phyloP scores from a whole-genome alignment of 495 filamentous ascomycete species.

The Tuber melanosporum region DNA sequence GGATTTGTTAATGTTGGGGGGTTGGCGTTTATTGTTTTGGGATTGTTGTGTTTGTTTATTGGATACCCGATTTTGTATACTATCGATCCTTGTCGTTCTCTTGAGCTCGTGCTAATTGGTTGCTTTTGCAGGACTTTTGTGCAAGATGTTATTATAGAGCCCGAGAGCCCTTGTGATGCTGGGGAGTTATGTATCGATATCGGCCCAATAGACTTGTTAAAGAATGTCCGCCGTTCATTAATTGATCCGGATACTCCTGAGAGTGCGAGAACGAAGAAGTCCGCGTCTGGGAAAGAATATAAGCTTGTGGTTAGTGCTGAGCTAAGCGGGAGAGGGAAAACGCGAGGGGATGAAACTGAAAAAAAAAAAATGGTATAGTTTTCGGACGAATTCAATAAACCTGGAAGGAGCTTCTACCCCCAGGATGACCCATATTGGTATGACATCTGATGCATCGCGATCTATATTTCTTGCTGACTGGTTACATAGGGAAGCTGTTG shows the following conservation, averaged over 20 bases:
- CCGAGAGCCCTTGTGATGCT: slow-evolving; percentile 2
- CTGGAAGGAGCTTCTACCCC: slow-evolving; percentile 65
- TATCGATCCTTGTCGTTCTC: slow-evolving; percentile 6
- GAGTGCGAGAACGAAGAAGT: slow-evolving; percentile 53
- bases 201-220: slow-evolving; percentile 52
- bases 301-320: slow-evolving; percentile 56
- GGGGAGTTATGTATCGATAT: slow-evolving; percentile 52
- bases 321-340: background rate
- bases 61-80: slow-evolving; percentile 67
- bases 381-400: slow-evolving; percentile 70
- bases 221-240: slow-evolving; percentile 56
- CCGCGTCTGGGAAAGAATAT: slow-evolving; percentile 55
- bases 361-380: slow-evolving; percentile 47
- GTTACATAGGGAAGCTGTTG: slow-evolving; percentile 51
- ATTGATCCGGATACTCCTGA: slow-evolving; percentile 69
- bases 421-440: slow-evolving; percentile 65
- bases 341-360: slow-evolving; percentile 3
- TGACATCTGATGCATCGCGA: slow-evolving; percentile 8
- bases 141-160: slow-evolving; percentile 25
- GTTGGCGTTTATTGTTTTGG: slow-evolving; percentile 55
- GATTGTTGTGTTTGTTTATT: slow-evolving; percentile 63
- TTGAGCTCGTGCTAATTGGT: slow-evolving; percentile 4
- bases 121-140: slow-evolving; percentile 52
- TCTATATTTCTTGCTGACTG: slow-evolving; percentile 21
- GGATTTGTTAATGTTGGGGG: slow-evolving; percentile 64